Conservation (phyloP, 805 yeast genomes). For the Cyberlindnera samutprakarnensis region DNA sequence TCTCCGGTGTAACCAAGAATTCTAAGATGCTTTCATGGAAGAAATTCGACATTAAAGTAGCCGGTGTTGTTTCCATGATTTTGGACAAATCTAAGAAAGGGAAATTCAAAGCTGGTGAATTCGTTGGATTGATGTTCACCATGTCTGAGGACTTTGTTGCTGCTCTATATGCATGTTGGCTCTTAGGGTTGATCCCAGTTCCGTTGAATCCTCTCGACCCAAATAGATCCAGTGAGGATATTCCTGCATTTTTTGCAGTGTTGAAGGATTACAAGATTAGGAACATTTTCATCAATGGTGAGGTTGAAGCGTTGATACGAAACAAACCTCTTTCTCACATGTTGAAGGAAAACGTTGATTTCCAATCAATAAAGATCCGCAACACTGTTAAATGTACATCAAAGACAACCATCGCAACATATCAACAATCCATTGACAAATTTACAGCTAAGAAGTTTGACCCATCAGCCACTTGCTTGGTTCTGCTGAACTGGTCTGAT, state of each 20-base stretch:
- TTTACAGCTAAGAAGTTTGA: conserved; percentile 13
- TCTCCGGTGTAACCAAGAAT: conserved; percentile 32
- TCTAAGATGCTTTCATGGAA: conserved; percentile 67
- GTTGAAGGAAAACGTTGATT: conserved; percentile 36
- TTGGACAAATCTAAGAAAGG: conserved; percentile 67
- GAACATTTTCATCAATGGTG: conserved; percentile 71
- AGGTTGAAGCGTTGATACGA: conserved; percentile 62
- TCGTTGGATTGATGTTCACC: conserved; percentile 76
- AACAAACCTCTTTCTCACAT: conserved; percentile 56
- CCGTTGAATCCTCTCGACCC: conserved; percentile 70
- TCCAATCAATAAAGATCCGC: conserved; percentile 45
- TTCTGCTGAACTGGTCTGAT: conserved; percentile 66
- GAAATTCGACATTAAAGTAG: conserved; percentile 68
- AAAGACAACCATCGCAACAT: conserved; percentile 17
- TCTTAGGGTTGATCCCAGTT: conserved; percentile 71
- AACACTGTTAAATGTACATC: conserved; percentile 55
- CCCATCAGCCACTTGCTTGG: conserved; percentile 38
- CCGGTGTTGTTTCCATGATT: conserved; percentile 66
- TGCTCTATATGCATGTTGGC: conserved; percentile 79
- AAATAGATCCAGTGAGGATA: conserved; percentile 64
- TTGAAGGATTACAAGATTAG: conserved; percentile 64
- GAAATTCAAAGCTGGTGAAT: conserved; percentile 56
- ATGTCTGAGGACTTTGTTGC: conserved; percentile 80
- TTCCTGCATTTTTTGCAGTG: conserved; percentile 54
- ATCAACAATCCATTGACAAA: conserved; percentile 10